Base-by-base conservation (phyloP, 495 filamentous ascomycete genomes). In the Filosporella fistucella region DNA sequence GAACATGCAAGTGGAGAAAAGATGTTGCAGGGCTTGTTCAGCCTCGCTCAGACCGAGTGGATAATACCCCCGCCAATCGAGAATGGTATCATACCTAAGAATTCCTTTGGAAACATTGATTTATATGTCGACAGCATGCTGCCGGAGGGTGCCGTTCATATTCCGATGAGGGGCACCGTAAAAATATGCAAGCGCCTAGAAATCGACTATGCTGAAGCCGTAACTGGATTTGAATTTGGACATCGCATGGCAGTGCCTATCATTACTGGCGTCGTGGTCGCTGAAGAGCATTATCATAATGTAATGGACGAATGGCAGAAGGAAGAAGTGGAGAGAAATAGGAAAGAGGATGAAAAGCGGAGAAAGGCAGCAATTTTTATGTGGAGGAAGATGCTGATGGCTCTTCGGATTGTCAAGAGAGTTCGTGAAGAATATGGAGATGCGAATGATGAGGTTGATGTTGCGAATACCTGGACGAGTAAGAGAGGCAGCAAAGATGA, bases 21-120 rank as follows among this genome's bases (percentile, higher is more conserved):
- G 57, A 76, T 88, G 8, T 74, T 86, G 58, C 93, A 98, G 60
- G 90, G 89, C 0, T 67, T 98, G 2, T 98, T 91, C 67, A 76
- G 85, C 23, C 67, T 73, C 32, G 76, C 85, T n/a, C 93, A 98
- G 66, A 98, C 91, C 0, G 85, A 91, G 41, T 96, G 85, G 75
- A 95, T 96, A 61, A 88, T 93, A 50, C 89, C 93, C 1, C 83
- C 86, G 13, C 89, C 90, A 4, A 86, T 87, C 58, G 52, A 75
- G 30, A 76, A 95, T 57, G 94, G 93, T 3, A 69, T 83, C 6
- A 96, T 99, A 42, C 94, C 91, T 4, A 91, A 88, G 65, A 99
- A 99, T 58, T 80, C 84, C 29, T 99, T 89, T 58, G 91, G 91
- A 7, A 99, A 99, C 61, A 96, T 96, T 52, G 94, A 99, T 65